A percentile compares a stretch with the other conserved stretches of the same genome.
These are phyloP conservation scores for Schwanniomyces sp. DNA, from an alignment of 805 yeast species.

Conservation along the genomic window DNA sequence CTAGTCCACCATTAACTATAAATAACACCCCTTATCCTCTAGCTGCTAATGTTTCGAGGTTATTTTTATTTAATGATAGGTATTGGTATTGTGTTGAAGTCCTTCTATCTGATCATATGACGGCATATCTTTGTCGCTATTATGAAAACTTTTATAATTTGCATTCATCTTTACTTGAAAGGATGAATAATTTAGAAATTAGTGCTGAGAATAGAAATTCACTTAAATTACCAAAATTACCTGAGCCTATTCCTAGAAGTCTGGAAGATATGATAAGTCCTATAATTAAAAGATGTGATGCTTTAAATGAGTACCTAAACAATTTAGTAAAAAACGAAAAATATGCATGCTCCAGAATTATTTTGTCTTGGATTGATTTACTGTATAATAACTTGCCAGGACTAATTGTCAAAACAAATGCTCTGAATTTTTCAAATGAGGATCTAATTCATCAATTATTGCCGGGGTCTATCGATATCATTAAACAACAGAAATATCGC, in stretches of 20 bases:
- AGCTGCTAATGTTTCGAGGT: slow-evolving; percentile 28
- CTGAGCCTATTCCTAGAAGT: slow-evolving; percentile 23
- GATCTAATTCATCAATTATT: slow-evolving; percentile 18
- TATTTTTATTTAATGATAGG: slow-evolving; percentile 22
- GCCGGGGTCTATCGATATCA: slow-evolving; percentile 6
- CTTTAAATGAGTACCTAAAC: slow-evolving; percentile 25
- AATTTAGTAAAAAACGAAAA: slow-evolving; percentile 16
- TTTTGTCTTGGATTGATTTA: slow-evolving; percentile 30
- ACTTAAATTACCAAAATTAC: slow-evolving; percentile 26
- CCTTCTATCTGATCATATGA: slow-evolving; percentile 15
- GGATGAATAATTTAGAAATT: slow-evolving; percentile 6
- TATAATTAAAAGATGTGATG: slow-evolving; percentile 19
- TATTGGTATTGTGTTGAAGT: slow-evolving; percentile 37
- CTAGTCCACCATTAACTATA: slow-evolving; percentile 21
- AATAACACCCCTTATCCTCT: slow-evolving; percentile 33
- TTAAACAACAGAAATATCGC: neutral
- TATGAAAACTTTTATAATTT: slow-evolving; percentile 39
- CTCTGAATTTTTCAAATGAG: slow-evolving; percentile 14
- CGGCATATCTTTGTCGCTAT: slow-evolving; percentile 24
- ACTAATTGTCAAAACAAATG: slow-evolving; percentile 15
- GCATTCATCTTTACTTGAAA: slow-evolving; percentile 18
- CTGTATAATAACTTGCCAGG: slow-evolving; percentile 29
- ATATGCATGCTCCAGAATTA: slow-evolving; percentile 23
- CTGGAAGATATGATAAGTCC: slow-evolving; percentile 11
- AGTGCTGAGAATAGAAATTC: neutral